Percentiles rank a stretch among this genome's conserved stretches.
phyloP scores from a whole-genome alignment of 257 asterid species.

The Solanum medicagineum region DNA sequence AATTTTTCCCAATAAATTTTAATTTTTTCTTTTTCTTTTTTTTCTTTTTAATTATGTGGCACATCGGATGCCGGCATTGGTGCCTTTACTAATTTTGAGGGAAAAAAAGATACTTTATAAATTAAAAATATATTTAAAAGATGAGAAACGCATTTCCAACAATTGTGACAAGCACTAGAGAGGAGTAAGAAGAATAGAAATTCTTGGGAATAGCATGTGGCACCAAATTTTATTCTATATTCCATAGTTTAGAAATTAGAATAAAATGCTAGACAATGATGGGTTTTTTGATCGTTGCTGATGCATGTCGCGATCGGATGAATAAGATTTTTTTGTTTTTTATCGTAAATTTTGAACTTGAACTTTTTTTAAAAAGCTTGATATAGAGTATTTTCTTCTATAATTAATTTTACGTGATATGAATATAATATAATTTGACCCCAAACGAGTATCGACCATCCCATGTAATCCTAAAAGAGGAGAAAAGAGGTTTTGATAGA shows the following conservation, averaged over 20 bases:
- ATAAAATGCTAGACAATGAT: conserved; percentile 10
- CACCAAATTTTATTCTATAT: conserved; percentile 8
- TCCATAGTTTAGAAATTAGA: conserved; percentile 2
- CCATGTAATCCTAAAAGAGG: no score
- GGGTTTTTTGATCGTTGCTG: background rate
- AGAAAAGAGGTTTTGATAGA: background rate
- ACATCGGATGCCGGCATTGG: conserved; percentile 9
- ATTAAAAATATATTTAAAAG: background rate
- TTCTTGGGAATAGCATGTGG: conserved; percentile 13
- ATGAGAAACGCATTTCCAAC: conserved; percentile 12
- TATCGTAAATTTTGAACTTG: background rate
- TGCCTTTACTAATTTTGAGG: conserved; percentile 3
- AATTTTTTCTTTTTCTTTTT: background rate
- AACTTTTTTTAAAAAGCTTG: no score
- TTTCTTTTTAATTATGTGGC: background rate
- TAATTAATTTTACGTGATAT: background rate
- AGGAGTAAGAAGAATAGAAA: background rate
- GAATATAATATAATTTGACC: background rate
- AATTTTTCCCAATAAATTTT: background rate
- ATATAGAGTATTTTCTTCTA: background rate
- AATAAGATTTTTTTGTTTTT: background rate
- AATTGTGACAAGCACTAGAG: conserved; percentile 11
- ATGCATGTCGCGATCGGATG: no score
- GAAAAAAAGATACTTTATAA: background rate
- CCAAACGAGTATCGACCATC: background rate